Conservation (phyloP, 2,329 filamentous ascomycete species). For the Alternaria infectoria region DNA sequence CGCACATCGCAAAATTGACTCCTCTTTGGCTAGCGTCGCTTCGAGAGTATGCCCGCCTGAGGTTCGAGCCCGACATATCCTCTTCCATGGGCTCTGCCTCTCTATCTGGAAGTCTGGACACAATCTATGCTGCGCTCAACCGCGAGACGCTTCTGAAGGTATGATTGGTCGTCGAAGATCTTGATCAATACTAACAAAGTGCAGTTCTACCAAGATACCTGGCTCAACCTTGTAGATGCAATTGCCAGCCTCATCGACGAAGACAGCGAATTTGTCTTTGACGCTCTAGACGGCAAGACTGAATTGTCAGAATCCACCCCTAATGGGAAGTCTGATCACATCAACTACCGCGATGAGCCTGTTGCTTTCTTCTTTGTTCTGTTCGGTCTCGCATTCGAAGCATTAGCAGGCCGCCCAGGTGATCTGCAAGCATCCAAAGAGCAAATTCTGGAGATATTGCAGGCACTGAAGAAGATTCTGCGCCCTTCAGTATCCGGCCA, state of each 20-base stretch:
- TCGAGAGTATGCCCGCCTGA: constrained; percentile 87
- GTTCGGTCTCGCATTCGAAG: constrained; percentile 95
- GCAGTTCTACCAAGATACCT: constrained; percentile 93
- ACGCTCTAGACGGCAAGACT: constrained; percentile 86
- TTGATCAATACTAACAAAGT: constrained; percentile 10
- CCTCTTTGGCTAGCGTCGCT: constrained; percentile 93
- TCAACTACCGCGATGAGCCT: constrained; percentile 97
- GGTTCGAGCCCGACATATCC: constrained; percentile 97
- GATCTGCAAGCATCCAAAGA: constrained; percentile 74
- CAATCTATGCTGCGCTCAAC: constrained; percentile 93
- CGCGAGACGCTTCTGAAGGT: constrained; percentile 85
- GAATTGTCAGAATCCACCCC: constrained; percentile 43
- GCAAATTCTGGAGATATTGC: constrained; percentile 86
- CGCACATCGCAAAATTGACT: constrained; percentile 87
- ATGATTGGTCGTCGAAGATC: constrained; percentile 11
- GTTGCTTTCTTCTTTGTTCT: constrained; percentile 99
- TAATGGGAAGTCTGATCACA: constrained; percentile 70
- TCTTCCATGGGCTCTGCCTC: constrained; percentile 83
- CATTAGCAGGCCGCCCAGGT: constrained; percentile 80
- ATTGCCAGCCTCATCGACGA: constrained; percentile 97
- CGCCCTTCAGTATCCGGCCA: constrained; percentile 94
- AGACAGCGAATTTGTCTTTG: constrained; percentile 96
- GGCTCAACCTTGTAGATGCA: constrained; percentile 95
- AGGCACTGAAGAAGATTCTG: constrained; percentile 91
- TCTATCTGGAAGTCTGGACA: constrained; percentile 84